Evolutionary conservation across 192 early-diverging fungal species (phyloP), one percentile per base, ranked within the genome.

Genomic region (Entomortierella parvispora): DNA sequence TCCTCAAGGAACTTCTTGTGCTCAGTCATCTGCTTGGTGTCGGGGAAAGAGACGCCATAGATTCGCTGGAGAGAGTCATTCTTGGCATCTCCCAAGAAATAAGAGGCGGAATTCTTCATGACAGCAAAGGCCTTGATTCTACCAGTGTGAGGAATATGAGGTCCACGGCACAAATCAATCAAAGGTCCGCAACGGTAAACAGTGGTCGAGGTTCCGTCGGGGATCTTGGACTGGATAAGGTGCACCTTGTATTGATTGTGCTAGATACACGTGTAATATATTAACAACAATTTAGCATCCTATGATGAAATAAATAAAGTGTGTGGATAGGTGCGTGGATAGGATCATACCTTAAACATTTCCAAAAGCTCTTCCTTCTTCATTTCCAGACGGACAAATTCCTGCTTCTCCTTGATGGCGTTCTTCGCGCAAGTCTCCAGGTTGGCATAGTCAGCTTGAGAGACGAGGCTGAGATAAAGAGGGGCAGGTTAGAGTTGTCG

Each of bases 11-110:
- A 98, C 75, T 93, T 86, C 80, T 96, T 94, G 82, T 96, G 92
- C 84, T 97, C 92, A 58, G 93, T 92, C 94, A 99, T 91, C 82
- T 93, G 90, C 91, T 99, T 98, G 77, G 88, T 91, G 74, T 99
- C 98, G 15, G 98, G 98, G 92, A 99, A 99, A 58, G 97, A 97
- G 58, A 99, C 94, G 60, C 98, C 98, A 83, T 99, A 98, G 57
- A 99, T 86, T 76, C 98, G 95, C 85, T 99, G 98, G 53, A 99
- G 88, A 46, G 97, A 96, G 76, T 98, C 98, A 84, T 98, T 98
- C 63, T 93, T 95, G 60, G 96, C 89, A 75, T 98, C 93, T 66
- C 95, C 98, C 76, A 99, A 84, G 81, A 98, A 99, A 89, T 99
- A 98, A 48, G 97, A 96, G 17, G 98, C 85, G 59, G 98, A 99